Percentiles rank a stretch among this genome's conserved stretches.
phyloP scores from a whole-genome alignment of 805 yeast species.

The Monosporozyma aquatica region DNA sequence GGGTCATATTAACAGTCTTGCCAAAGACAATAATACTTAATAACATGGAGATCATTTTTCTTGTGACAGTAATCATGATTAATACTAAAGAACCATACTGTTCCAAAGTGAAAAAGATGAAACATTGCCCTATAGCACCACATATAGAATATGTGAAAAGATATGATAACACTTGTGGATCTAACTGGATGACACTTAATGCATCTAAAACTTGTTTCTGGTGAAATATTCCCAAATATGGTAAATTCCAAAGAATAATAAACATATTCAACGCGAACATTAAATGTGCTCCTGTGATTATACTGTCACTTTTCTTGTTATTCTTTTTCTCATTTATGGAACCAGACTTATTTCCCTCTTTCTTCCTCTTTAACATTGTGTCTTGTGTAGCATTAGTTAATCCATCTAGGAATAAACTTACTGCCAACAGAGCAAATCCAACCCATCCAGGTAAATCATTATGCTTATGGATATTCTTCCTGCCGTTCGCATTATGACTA shows the following conservation, averaged over 20 bases:
- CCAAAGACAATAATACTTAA: slow-evolving; percentile 80
- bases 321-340: too few relatives aligned
- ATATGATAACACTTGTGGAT: slow-evolving; percentile 48
- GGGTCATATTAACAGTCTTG: slow-evolving; percentile 53
- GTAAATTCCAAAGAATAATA: slow-evolving; percentile 38
- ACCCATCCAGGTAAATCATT: slow-evolving; percentile 4
- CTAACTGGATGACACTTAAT: slow-evolving; percentile 28
- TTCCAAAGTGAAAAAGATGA: slow-evolving; percentile 77
- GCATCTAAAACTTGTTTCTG: slow-evolving; percentile 28
- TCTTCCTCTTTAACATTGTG: slow-evolving; percentile 46
- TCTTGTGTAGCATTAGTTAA: slow-evolving; percentile 92
- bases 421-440: slow-evolving; percentile 53
- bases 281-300: slow-evolving; percentile 74
- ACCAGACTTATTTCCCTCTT: slow-evolving; percentile 1
- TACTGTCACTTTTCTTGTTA: slow-evolving; percentile 8
- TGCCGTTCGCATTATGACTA: too few relatives aligned
- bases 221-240: slow-evolving; percentile 34
- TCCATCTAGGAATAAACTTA: slow-evolving; percentile 78
- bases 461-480: too few relatives aligned
- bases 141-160: slow-evolving; percentile 58
- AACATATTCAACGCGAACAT: slow-evolving; percentile 62
- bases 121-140: slow-evolving; percentile 92
- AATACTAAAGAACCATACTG: slow-evolving; percentile 75
- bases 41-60: slow-evolving; percentile 94
- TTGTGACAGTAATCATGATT: slow-evolving; percentile 89